Base-by-base conservation (phyloP, 805 yeast genomes). In the Blastobotrys attinorum region DNA sequence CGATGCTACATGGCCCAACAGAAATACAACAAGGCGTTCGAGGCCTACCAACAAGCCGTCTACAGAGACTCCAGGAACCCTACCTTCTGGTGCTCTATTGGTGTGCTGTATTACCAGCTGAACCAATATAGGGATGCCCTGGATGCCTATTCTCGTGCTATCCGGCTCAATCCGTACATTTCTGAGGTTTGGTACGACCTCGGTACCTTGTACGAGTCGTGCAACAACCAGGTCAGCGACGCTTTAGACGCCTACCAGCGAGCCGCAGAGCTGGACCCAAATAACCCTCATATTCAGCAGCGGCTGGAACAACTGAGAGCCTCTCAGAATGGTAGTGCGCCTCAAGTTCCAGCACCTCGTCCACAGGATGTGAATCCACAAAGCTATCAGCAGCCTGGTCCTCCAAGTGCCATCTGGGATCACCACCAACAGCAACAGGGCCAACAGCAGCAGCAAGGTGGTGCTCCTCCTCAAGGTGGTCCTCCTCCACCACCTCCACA, bases 101-200 rank as follows among this genome's bases (percentile, higher is more conserved):
- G 98, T 62, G 98, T 92, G 13, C 72, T 92, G 46, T 92, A 92
- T 67, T 92, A 90, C 65, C 97, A 92, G 66, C 90, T 92, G 47
- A 79, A 92, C 45, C 98, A 92, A 68, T 92, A 86, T 67, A 75
- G 96, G 45, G 98, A 92, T 62, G 98, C 98, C 1, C 71, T 92
- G 51, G 97, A 92, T 62, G 98, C 98, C 13, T 92, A 92, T 67
- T 89, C 97, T 5, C 73, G 97, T 44, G 98, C 98, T 8, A 92
- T 92, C 48, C 75, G 97, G 55, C 75, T 92, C 57, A 92, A 92
- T 56, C 98, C 98, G 13, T 89, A 89, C 69, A 83, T 92, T 52
- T 79, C 92, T 47, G 98, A 92, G 65, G 98, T 92, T 21, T 92
- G 98, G 98, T 92, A 92, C 65, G 98, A 92, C 65, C 74, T 92